A percentile compares a stretch with the other conserved stretches of the same genome.
Conservation (phyloP, 2,329 filamentous ascomycete species). For the Aotearoamyces nothofagi region DNA sequence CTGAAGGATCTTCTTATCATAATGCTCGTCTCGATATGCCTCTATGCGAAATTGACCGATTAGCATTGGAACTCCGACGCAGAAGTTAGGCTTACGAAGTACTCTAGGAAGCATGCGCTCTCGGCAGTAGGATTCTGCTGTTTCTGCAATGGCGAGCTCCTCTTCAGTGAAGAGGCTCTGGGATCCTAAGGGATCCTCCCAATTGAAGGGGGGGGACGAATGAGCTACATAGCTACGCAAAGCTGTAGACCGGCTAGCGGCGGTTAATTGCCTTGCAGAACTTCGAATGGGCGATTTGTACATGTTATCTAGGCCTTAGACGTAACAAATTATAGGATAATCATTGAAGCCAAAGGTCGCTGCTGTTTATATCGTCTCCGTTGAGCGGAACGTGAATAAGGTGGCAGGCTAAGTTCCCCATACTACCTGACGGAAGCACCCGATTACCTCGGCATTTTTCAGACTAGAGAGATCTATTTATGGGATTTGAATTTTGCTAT, state of each 20-base stretch:
- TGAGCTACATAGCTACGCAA: constrained; percentile 15
- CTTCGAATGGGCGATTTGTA: constrained; percentile 14
- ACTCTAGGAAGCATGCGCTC: constrained; percentile 76
- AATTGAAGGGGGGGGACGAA: constrained; percentile 48
- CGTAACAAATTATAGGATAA: not conserved
- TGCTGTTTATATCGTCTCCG: not conserved
- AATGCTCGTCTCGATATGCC: constrained; percentile 74
- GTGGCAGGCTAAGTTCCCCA: too few species aligned
- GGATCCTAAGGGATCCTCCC: constrained; percentile 74
- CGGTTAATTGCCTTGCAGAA: constrained; percentile 11
- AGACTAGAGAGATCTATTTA: too few species aligned
- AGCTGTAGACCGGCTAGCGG: constrained; percentile 8
- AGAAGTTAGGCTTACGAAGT: constrained; percentile 43
- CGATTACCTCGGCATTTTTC: too few species aligned
- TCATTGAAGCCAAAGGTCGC: not conserved
- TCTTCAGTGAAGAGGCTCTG: constrained; percentile 75
- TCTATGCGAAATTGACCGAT: constrained; percentile 31
- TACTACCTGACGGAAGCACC: too few species aligned
- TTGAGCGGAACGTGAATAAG: too few species aligned
- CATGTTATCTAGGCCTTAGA: constrained; percentile 9
- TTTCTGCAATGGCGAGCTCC: constrained; percentile 78
- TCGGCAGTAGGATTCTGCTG: constrained; percentile 87
- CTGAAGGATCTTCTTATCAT: constrained; percentile 69
- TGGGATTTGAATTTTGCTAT: too few species aligned
- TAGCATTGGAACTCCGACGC: constrained; percentile 4